Evolutionary conservation across 2,329 filamentous ascomycete genomes (phyloP).

Genomic region (Fusarium guadeloupense): DNA sequence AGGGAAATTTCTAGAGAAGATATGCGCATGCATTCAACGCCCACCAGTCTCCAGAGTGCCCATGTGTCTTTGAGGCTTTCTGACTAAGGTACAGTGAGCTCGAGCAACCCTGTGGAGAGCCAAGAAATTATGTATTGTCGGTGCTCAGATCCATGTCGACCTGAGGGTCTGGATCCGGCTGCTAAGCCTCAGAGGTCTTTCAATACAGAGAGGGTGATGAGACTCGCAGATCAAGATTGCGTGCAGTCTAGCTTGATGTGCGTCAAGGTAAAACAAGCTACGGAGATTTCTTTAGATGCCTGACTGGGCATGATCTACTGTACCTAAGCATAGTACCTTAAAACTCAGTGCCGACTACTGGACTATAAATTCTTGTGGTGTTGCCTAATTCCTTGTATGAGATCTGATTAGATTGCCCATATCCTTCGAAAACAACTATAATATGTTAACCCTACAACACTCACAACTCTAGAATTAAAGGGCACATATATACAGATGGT

Average conservation of each 20-base stretch:
- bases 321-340: not conserved
- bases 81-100: conserved; percentile 4
- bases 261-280: conserved; percentile 17
- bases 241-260: not conserved
- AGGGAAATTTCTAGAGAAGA: not conserved
- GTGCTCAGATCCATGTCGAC: conserved; percentile 12
- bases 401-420: no score
- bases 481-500: no score
- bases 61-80: no score
- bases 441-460: no score
- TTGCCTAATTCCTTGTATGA: no score
- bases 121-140: not conserved
- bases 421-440: no score
- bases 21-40: not conserved
- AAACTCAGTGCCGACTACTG: conserved; percentile 20
- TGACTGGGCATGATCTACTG: conserved; percentile 9
- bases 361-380: no score
- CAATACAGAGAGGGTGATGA: not conserved
- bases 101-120: conserved; percentile 25
- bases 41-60: no score
- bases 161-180: conserved; percentile 9
- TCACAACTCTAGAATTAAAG: no score
- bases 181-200: not conserved
- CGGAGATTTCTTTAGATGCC: conserved; percentile 33
- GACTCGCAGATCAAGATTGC: not conserved